These are phyloP conservation scores for Stylonectria norvegica DNA, from an alignment of 2,329 filamentous ascomycete species.

Conservation along the genomic window DNA sequence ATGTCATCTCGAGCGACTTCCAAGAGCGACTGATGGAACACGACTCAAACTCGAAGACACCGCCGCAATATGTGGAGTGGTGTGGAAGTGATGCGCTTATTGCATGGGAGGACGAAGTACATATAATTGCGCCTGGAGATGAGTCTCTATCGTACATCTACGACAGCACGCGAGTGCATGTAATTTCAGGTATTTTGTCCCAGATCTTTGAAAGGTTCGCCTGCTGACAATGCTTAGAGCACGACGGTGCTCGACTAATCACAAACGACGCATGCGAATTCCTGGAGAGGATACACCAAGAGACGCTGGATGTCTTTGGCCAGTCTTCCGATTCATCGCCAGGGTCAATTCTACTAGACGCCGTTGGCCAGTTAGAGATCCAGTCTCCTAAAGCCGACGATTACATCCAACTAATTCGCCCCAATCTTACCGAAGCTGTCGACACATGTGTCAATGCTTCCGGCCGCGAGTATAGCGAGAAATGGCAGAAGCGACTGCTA, in stretches of 20 bases:
- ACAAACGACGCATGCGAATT: slow-evolving; percentile 97
- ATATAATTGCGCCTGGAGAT: slow-evolving; percentile 83
- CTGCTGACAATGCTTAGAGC: slow-evolving; percentile 40
- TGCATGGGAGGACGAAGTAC: slow-evolving; percentile 97
- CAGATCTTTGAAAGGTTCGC: neutral
- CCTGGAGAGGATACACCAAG: slow-evolving; percentile 85
- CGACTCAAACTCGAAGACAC: slow-evolving; percentile 78
- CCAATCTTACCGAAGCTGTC: slow-evolving; percentile 85
- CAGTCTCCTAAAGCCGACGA: slow-evolving; percentile 97
- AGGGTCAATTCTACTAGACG: slow-evolving; percentile 89
- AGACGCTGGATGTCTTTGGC: slow-evolving; percentile 84
- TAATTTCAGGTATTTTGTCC: slow-evolving; percentile 66
- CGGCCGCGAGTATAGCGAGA: slow-evolving; percentile 82
- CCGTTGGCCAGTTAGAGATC: slow-evolving; percentile 83
- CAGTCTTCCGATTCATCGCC: slow-evolving; percentile 84
- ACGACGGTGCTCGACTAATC: slow-evolving; percentile 84
- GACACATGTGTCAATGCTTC: slow-evolving; percentile 91
- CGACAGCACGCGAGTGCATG: slow-evolving; percentile 82
- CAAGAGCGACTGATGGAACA: slow-evolving; percentile 90
- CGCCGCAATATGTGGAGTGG: slow-evolving; percentile 88
- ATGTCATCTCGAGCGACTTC: slow-evolving; percentile 94
- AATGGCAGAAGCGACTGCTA: slow-evolving; percentile 95
- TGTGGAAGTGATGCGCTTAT: slow-evolving; percentile 94
- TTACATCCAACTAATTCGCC: slow-evolving; percentile 89
- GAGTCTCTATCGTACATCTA: slow-evolving; percentile 79